A percentile compares a stretch with the other conserved stretches of the same genome.
Conservation (phyloP, 225 moss, liverwort and hornwort genomes). For the Rhytidiadelphus loreus region DNA sequence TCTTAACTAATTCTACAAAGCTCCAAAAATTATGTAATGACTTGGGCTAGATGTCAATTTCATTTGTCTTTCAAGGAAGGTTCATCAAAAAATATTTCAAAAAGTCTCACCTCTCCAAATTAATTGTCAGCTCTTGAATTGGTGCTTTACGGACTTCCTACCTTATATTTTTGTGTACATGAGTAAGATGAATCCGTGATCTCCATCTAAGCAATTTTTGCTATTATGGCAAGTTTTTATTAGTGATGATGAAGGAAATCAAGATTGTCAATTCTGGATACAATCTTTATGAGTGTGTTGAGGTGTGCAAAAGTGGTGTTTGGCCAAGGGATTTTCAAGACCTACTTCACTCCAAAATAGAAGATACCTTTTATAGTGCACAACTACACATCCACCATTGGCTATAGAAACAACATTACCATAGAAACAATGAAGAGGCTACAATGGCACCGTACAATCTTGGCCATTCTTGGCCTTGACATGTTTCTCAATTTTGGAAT, state of each 20-base stretch:
- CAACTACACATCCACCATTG: fast-evolving
- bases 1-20: too few relatives aligned
- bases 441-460: too few relatives aligned
- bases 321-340: neutral
- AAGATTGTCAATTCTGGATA: too few relatives aligned
- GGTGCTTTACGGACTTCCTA: neutral
- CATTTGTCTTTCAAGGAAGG: neutral
- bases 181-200: neutral
- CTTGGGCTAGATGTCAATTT: too few relatives aligned
- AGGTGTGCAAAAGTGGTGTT: neutral
- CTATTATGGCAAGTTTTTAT: neutral
- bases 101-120: too few relatives aligned
- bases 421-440: too few relatives aligned
- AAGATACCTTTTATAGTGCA: neutral
- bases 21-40: too few relatives aligned
- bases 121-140: too few relatives aligned
- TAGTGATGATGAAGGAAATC: neutral
- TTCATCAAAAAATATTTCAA: too few relatives aligned
- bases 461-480: too few relatives aligned
- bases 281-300: neutral
- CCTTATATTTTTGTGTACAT: neutral
- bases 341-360: neutral
- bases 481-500: too few relatives aligned
- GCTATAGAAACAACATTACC: too few relatives aligned
- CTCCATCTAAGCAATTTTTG: neutral